A percentile compares a stretch with the other conserved stretches of the same genome.
These are phyloP conservation scores for Boletellus emodensis DNA, from an alignment of 768 basidiomycete species.

Conservation along the genomic window DNA sequence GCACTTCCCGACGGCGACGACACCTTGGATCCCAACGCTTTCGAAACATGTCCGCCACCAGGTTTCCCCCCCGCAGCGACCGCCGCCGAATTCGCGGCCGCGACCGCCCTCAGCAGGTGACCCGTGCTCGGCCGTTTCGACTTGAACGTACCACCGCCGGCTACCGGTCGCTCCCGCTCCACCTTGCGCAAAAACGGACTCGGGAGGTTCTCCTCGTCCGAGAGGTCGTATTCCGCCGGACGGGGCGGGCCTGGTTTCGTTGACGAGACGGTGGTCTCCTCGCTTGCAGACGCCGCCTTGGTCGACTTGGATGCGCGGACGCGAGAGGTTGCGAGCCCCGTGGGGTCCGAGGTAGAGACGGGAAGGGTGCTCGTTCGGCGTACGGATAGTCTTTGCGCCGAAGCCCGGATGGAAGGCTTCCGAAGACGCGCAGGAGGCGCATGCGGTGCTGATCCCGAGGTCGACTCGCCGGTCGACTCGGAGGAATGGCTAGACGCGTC, in stretches of 20 bases:
- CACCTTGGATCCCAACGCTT: slow-evolving; percentile 7
- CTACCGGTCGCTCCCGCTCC: slow-evolving; percentile 36
- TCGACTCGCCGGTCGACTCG: slow-evolving; percentile 23
- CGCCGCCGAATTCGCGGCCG: slow-evolving; percentile 48
- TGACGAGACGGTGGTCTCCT: too few species aligned
- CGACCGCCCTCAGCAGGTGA: slow-evolving; percentile 54
- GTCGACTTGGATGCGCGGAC: too few species aligned
- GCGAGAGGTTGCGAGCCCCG: too few species aligned
- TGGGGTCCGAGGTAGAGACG: too few species aligned
- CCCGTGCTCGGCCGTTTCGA: slow-evolving; percentile 48
- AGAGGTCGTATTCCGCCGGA: slow-evolving; percentile 58
- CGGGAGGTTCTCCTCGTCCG: slow-evolving; percentile 81
- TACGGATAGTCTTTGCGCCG: too few species aligned
- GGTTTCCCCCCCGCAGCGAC: slow-evolving; percentile 19
- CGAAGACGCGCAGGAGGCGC: slow-evolving; percentile 49
- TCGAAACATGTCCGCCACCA: slow-evolving; percentile 7
- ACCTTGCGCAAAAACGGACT: slow-evolving; percentile 73
- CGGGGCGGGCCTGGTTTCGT: too few species aligned
- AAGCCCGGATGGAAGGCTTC: slow-evolving; percentile 52
- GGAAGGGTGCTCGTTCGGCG: too few species aligned
- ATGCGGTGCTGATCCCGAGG: slow-evolving; percentile 16
- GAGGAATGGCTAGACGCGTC: slow-evolving; percentile 24
- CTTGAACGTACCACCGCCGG: slow-evolving; percentile 10
- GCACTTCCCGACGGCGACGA: slow-evolving; percentile 15
- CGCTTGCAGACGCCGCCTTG: too few species aligned